Percentiles rank a stretch among this genome's conserved stretches.
phyloP scores from a whole-genome alignment of 78 protist genomes.

The Dictyostelium discoideum region dicty_2.7 NC_007091.3:5096001-5096500 shows the following conservation, averaged over 20 bases:
- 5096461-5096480: slow-evolving; percentile 40
- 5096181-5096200: not conserved
- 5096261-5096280: not conserved
- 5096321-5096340: not conserved
- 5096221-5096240: not conserved
- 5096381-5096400: slow-evolving; percentile 71
- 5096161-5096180: not conserved
- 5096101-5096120: not conserved
- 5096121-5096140: not conserved
- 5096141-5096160: not conserved
- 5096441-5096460: slow-evolving; percentile 48
- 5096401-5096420: slow-evolving; percentile 81
- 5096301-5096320: not conserved
- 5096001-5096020: not conserved
- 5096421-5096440: slow-evolving; percentile 80
- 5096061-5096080: too few relatives aligned
- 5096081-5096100: too few relatives aligned
- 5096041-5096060: too few relatives aligned
- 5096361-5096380: slow-evolving; percentile 64
- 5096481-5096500: slow-evolving; percentile 48
- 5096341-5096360: slow-evolving; percentile 79
- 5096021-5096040: too few relatives aligned
- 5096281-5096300: too few relatives aligned
- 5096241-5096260: not conserved
- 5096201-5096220: not conserved